phyloP scores from a whole-genome alignment of 192 early-diverging fungal species.

The Coemansia sp. region DNA sequence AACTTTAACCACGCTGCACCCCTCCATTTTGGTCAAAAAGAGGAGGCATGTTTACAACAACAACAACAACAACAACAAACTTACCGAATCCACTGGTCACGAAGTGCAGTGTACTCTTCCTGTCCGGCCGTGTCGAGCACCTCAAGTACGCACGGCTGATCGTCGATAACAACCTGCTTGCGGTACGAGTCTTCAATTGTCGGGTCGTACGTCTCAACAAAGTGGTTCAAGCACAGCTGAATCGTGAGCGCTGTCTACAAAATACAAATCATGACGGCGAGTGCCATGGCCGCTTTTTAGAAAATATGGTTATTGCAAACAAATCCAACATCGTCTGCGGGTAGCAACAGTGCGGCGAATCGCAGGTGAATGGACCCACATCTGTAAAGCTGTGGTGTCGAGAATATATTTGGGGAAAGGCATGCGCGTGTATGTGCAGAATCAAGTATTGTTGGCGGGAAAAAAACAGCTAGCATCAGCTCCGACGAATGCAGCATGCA shows the following conservation, averaged over 20 bases:
- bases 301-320: background rate
- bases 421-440: background rate
- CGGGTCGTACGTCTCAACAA: conserved; percentile 91
- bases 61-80: too few species aligned
- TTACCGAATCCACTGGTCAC: conserved; percentile 80
- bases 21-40: too few species aligned
- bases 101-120: conserved; percentile 75
- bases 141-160: conserved; percentile 93
- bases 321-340: too few species aligned
- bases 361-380: too few species aligned
- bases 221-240: conserved; percentile 64
- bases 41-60: too few species aligned
- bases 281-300: background rate
- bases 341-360: too few species aligned
- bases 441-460: background rate
- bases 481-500: too few species aligned
- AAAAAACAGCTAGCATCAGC: too few species aligned
- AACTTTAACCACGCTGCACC: too few species aligned
- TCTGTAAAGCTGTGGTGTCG: too few species aligned
- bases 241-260: conserved; percentile 64
- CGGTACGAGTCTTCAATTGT: conserved; percentile 98
- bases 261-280: background rate
- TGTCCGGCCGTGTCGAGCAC: conserved; percentile 96
- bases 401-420: too few species aligned
- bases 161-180: conserved; percentile 97